These are phyloP conservation scores for Colletotrichum sp. DNA, from an alignment of 2,329 filamentous ascomycete species.

Conservation along the genomic window DNA sequence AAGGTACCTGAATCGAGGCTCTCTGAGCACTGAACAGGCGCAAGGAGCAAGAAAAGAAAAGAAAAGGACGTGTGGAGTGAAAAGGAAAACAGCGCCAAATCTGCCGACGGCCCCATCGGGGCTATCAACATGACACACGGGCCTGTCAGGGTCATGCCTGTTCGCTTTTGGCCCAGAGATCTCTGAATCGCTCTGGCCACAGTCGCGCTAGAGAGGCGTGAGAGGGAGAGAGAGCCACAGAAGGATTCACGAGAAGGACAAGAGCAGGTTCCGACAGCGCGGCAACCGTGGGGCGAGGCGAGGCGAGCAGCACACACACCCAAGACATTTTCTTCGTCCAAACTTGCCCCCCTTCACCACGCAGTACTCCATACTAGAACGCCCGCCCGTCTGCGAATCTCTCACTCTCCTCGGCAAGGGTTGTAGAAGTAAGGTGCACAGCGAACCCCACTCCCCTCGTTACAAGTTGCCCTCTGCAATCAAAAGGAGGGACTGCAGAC, in stretches of 20 bases:
- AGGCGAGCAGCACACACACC: background rate
- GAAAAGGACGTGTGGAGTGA: background rate
- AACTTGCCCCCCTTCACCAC: constrained; percentile 2
- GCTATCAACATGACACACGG: constrained; percentile 8
- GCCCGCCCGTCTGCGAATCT: background rate
- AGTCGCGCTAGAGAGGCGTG: background rate
- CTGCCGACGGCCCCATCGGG: constrained; percentile 3
- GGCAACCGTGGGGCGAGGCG: constrained; percentile 13
- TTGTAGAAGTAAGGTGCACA: background rate
- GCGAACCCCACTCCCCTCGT: background rate
- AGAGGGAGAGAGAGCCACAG: background rate
- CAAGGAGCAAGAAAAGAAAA: background rate
- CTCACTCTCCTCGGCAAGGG: background rate
- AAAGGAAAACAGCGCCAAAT: constrained; percentile 6
- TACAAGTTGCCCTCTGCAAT: constrained; percentile 1
- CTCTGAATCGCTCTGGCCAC: constrained; percentile 4
- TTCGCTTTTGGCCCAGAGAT: background rate
- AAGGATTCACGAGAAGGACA: background rate
- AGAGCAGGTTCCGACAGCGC: constrained; percentile 13
- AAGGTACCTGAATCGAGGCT: background rate
- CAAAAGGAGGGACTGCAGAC: background rate
- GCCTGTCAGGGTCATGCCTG: background rate
- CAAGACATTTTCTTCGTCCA: constrained; percentile 8
- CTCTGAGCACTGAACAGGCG: background rate
- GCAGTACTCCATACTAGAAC: background rate